These are phyloP conservation scores for Globisporangium splendens DNA, from an alignment of 352 stramenopile species.

Conservation along the genomic window DNA sequence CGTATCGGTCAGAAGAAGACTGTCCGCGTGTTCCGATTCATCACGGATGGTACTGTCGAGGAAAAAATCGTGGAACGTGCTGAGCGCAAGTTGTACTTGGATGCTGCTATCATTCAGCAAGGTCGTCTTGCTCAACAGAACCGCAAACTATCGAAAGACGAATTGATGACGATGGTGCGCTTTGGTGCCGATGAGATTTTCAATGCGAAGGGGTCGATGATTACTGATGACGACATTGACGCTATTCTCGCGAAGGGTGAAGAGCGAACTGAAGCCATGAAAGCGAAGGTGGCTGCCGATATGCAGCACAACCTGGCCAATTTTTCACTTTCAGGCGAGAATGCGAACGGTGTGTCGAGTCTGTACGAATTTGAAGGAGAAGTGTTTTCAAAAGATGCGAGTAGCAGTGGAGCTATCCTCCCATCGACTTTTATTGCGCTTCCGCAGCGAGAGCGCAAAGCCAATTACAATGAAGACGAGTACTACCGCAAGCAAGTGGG, in stretches of 20 bases:
- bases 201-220: conserved; percentile 83
- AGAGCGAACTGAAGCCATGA: conserved; percentile 88
- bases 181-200: conserved; percentile 90
- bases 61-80: conserved; percentile 99
- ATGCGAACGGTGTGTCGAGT: conserved; percentile 67
- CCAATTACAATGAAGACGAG: conserved; percentile 96
- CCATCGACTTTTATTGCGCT: conserved; percentile 90
- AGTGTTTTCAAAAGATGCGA: conserved; percentile 85
- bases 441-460: conserved; percentile 84
- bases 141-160: conserved; percentile 93
- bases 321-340: conserved; percentile 92
- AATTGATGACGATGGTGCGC: conserved; percentile 97
- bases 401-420: conserved; percentile 64
- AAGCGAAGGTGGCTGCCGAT: conserved; percentile 84
- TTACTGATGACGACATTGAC: conserved; percentile 93
- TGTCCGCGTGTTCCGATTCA: conserved; percentile 98
- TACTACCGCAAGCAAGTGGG: conserved; percentile 92
- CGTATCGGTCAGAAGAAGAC: conserved; percentile 98
- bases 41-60: conserved; percentile 97
- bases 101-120: conserved; percentile 99
- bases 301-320: conserved; percentile 96
- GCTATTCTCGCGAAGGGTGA: conserved; percentile 88
- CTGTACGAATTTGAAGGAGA: conserved; percentile 90
- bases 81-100: conserved; percentile 97
- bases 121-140: conserved; percentile 93